Conservation (phyloP, 192 early-diverging fungal species). For the Backusella macrospora region DNA sequence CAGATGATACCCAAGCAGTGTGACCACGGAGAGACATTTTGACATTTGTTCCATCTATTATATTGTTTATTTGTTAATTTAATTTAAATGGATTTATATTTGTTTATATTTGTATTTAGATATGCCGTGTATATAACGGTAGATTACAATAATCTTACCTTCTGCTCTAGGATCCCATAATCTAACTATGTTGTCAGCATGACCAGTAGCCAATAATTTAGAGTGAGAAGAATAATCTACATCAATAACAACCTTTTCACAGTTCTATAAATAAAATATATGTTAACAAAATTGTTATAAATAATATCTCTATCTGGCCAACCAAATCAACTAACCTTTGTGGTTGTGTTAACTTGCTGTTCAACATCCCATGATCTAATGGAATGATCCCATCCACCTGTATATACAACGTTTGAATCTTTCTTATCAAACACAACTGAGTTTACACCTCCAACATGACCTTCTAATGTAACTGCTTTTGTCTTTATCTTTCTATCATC, state of each 20-base stretch:
- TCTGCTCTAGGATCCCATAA: slow-evolving; percentile 90
- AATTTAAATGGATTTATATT: neutral
- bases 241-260: slow-evolving; percentile 81
- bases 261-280: slow-evolving; percentile 55
- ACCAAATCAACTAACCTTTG: slow-evolving; percentile 55
- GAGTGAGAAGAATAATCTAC: slow-evolving; percentile 72
- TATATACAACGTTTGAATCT: slow-evolving; percentile 69
- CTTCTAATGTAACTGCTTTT: slow-evolving; percentile 50
- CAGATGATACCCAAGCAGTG: slow-evolving; percentile 80
- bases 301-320: slow-evolving; percentile 5
- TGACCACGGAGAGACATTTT: slow-evolving; percentile 80
- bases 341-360: slow-evolving; percentile 66
- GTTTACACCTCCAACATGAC: slow-evolving; percentile 80
- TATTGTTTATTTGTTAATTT: neutral
- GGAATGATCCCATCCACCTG: slow-evolving; percentile 93
- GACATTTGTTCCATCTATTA: slow-evolving; percentile 70
- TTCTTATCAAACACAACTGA: slow-evolving; percentile 69
- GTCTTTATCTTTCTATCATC: slow-evolving; percentile 49
- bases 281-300: neutral
- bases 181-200: slow-evolving; percentile 79
- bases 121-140: slow-evolving; percentile 8
- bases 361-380: slow-evolving; percentile 91
- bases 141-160: slow-evolving; percentile 41
- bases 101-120: neutral
- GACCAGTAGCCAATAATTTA: slow-evolving; percentile 84